A percentile compares a stretch with the other conserved stretches of the same genome.
Conservation (phyloP, 345 rosid species). For the Melaleuca alternifolia region DNA sequence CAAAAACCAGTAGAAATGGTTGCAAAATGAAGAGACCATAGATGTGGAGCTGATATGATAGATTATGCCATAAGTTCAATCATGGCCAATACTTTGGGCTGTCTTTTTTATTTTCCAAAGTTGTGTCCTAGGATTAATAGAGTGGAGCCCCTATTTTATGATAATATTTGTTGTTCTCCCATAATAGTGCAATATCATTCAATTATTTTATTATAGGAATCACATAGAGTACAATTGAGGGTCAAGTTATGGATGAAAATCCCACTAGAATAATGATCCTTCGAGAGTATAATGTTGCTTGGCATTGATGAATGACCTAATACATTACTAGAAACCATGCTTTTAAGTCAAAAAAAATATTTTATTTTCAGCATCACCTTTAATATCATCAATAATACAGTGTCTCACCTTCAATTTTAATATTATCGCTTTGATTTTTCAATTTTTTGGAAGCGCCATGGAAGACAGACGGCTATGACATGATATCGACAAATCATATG, state of each 20-base stretch:
- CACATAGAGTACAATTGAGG: not conserved
- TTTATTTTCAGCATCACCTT: not conserved
- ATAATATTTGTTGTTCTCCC: not conserved
- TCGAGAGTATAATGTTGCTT: too few relatives aligned
- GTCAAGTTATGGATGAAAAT: not conserved
- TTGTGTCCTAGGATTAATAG: not conserved
- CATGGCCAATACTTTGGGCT: not conserved
- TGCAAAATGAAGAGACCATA: too few relatives aligned
- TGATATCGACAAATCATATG: rapidly evolving
- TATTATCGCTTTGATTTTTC: not conserved
- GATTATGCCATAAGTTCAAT: not conserved
- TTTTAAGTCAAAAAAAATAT: not conserved
- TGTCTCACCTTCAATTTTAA: not conserved
- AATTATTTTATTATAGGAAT: not conserved
- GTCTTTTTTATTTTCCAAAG: not conserved
- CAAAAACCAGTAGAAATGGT: not conserved
- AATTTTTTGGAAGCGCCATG: not conserved
- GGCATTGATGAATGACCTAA: not conserved
- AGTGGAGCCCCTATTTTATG: not conserved
- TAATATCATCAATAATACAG: not conserved
- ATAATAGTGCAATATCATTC: rapidly evolving
- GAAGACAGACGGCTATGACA: not conserved
- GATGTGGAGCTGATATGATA: not conserved
- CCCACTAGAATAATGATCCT: too few relatives aligned
- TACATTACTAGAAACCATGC: not conserved